Conservation (phyloP, 2,329 filamentous ascomycete genomes). For the Pseudopyrenochaeta lycopersici region DNA sequence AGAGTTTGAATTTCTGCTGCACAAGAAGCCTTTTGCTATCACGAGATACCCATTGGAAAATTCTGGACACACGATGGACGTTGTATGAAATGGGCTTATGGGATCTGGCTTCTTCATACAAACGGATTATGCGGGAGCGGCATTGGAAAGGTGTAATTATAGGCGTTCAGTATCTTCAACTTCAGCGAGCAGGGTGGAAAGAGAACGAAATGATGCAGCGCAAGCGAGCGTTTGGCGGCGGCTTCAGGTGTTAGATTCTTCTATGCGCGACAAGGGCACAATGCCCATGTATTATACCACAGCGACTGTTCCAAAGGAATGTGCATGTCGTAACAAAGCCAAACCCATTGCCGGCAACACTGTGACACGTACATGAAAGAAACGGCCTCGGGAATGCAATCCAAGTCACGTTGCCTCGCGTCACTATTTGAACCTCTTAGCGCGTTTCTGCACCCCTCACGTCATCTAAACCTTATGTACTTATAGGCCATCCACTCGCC, state of each 20-base stretch:
- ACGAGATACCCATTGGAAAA: constrained; percentile 47
- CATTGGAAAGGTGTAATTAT: constrained; percentile 41
- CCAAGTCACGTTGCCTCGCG: constrained; percentile 35
- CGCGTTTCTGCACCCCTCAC: constrained; percentile 21
- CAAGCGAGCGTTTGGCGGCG: constrained; percentile 16
- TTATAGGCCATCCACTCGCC: neutral
- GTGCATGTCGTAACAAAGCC: constrained; percentile 9
- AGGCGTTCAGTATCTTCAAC: constrained; percentile 29
- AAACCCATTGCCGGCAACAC: neutral
- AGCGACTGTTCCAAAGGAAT: constrained; percentile 12
- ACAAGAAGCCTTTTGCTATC: constrained; percentile 29
- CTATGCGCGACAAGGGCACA: constrained; percentile 19
- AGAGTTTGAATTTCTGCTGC: constrained; percentile 34
- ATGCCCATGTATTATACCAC: constrained; percentile 33
- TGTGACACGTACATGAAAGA: neutral
- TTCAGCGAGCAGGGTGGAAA: constrained; percentile 12
- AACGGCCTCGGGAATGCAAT: neutral
- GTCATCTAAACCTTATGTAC: constrained; percentile 9
- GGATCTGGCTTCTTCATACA: constrained; percentile 26
- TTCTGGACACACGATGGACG: constrained; percentile 28
- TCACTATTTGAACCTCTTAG: constrained; percentile 12
- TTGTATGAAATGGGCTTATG: constrained; percentile 45
- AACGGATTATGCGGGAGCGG: constrained; percentile 29
- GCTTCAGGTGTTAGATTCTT: constrained; percentile 18
- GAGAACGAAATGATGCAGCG: constrained; percentile 24